Evolutionary conservation across 192 early-diverging fungal species (phyloP).

Genomic region (Coemansia sp.): DNA sequence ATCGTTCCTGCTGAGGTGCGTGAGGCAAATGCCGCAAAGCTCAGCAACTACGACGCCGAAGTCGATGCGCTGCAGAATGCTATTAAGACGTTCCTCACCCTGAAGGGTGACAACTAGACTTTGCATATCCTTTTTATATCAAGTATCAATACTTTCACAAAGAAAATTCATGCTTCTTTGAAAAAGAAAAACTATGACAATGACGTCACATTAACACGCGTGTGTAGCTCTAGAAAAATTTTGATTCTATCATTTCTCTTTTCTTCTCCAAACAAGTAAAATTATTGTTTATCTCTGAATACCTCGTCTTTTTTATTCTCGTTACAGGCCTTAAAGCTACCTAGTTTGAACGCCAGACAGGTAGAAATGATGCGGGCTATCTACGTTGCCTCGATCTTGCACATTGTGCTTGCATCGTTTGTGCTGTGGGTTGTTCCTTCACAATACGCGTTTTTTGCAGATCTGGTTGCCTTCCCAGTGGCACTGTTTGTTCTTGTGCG

Average conservation of each 20-base stretch:
- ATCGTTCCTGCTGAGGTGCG: conserved; percentile 73
- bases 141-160: no score
- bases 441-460: conserved; percentile 31
- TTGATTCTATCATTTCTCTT: background rate
- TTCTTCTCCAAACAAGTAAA: background rate
- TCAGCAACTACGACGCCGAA: conserved; percentile 73
- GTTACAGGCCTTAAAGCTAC: background rate
- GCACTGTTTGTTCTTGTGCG: conserved; percentile 36
- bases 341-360: background rate
- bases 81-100: conserved; percentile 70
- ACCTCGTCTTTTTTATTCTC: conserved; percentile 2
- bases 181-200: no score
- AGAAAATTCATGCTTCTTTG: no score
- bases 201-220: no score
- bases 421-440: conserved; percentile 45
- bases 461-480: conserved; percentile 48
- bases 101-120: conserved; percentile 49
- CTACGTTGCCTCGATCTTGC: conserved; percentile 28
- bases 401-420: conserved; percentile 37
- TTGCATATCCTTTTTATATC: background rate
- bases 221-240: no score
- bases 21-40: conserved; percentile 69
- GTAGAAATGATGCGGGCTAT: conserved; percentile 15
- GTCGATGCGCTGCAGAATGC: conserved; percentile 66
- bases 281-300: background rate